phyloP scores from a whole-genome alignment of 306 rosid genomes.

The Vigna nakashimae region DNA sequence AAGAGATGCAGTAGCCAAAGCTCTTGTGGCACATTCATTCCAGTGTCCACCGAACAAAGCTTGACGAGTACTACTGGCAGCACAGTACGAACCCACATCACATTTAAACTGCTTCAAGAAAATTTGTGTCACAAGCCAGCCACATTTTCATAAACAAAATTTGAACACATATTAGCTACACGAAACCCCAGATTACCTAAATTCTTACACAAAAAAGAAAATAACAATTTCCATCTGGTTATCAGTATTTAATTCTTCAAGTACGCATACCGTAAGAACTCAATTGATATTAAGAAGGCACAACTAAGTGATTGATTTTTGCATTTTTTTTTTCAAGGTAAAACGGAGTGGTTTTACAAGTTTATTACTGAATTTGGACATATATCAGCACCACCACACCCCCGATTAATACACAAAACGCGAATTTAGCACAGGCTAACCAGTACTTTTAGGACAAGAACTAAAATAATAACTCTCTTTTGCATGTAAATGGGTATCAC shows the following conservation, averaged over 20 bases:
- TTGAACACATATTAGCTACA: slow-evolving; percentile 1
- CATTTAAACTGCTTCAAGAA: slow-evolving; percentile 53
- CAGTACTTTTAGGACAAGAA: slow-evolving; percentile 10
- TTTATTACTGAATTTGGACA: slow-evolving; percentile 1
- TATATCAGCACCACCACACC: not conserved
- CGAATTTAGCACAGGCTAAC: slow-evolving; percentile 16
- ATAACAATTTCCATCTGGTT: not conserved
- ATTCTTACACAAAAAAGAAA: slow-evolving; percentile 20
- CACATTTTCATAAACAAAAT: slow-evolving; percentile 1
- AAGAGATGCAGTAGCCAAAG: slow-evolving; percentile 58
- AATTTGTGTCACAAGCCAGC: not conserved
- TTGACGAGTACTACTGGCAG: slow-evolving; percentile 41
- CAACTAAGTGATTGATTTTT: not conserved
- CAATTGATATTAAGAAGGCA: not conserved
- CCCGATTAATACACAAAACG: slow-evolving; percentile 8
- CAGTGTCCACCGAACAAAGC: slow-evolving; percentile 37
- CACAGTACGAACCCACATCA: slow-evolving; percentile 45
- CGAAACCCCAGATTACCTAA: not conserved
- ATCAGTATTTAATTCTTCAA: slow-evolving; percentile 20
- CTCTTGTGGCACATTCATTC: slow-evolving; percentile 50
- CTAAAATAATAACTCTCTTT: not conserved
- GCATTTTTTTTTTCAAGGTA: not conserved
- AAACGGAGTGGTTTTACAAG: not conserved
- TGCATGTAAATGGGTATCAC: slow-evolving; percentile 17
- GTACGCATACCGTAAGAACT: not conserved